phyloP scores from a whole-genome alignment of 345 rosid genomes.

The Trapa incisa region DNA sequence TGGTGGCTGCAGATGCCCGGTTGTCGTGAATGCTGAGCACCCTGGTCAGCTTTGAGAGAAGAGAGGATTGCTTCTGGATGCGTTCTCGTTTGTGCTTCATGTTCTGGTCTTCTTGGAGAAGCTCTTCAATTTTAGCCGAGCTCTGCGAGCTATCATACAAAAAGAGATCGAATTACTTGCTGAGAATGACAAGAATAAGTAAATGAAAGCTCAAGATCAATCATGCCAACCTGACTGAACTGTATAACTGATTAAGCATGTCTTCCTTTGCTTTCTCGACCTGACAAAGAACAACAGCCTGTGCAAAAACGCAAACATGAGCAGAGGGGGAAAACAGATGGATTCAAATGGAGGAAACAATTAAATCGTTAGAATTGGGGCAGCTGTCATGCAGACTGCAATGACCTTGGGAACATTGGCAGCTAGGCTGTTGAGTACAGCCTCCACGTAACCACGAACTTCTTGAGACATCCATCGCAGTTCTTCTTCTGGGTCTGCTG shows the following conservation, averaged over 20 bases:
- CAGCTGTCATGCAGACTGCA: constrained; percentile 5
- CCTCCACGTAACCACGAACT: constrained; percentile 98
- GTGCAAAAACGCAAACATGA: constrained; percentile 20
- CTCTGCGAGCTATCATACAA: constrained; percentile 50
- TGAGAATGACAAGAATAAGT: background rate
- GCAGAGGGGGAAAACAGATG: background rate
- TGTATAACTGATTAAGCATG: constrained; percentile 91
- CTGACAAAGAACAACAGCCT: constrained; percentile 99
- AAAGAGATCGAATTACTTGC: background rate
- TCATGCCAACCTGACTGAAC: constrained; percentile 59
- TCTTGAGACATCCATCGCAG: constrained; percentile 99
- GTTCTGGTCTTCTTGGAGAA: constrained; percentile 87
- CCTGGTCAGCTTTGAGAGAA: constrained; percentile 70
- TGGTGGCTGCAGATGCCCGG: constrained; percentile 79
- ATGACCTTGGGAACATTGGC: constrained; percentile 95
- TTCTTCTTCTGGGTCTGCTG: constrained; percentile 97
- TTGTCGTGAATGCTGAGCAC: constrained; percentile 85
- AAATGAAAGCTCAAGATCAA: constrained; percentile 1
- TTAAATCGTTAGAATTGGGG: background rate
- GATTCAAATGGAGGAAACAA: background rate
- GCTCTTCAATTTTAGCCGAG: constrained; percentile 60
- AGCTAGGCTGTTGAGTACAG: constrained; percentile 96
- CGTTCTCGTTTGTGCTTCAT: constrained; percentile 68
- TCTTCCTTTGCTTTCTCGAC: constrained; percentile 98
- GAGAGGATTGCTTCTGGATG: constrained; percentile 70